phyloP scores from a whole-genome alignment of 495 filamentous ascomycete genomes.

The Neurospora pannonica region DNA sequence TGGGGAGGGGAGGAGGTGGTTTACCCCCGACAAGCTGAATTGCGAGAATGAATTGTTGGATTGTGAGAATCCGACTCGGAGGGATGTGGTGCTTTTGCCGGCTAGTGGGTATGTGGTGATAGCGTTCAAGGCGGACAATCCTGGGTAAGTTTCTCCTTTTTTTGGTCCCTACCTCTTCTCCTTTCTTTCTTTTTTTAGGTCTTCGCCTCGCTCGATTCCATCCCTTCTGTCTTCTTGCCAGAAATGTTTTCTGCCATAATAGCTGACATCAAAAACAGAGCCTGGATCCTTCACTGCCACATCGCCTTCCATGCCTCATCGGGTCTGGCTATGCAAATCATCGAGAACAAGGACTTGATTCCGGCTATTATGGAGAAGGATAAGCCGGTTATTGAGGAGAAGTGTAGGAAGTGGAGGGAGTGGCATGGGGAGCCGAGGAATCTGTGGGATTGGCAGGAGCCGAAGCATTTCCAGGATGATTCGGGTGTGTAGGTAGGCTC shows the following conservation, averaged over 20 bases:
- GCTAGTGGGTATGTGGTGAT: conserved; percentile 21
- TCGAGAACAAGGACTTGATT: conserved; percentile 28
- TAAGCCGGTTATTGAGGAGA: conserved; percentile 10
- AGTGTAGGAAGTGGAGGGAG: conserved; percentile 25
- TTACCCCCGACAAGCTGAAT: background rate
- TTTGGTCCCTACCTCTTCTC: background rate
- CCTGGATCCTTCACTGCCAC: conserved; percentile 32
- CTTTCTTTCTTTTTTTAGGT: background rate
- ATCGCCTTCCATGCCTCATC: conserved; percentile 37
- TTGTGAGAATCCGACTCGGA: conserved; percentile 16
- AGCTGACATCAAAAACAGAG: conserved; percentile 6
- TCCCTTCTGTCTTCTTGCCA: too few relatives aligned
- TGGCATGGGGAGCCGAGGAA: conserved; percentile 13
- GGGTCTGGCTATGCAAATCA: conserved; percentile 33
- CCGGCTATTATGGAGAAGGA: conserved; percentile 13
- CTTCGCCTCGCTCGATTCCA: too few relatives aligned
- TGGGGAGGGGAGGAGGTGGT: background rate
- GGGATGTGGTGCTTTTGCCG: conserved; percentile 26
- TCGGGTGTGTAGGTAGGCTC: conserved; percentile 20
- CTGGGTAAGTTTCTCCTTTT: conserved; percentile 13
- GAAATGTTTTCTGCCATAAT: too few relatives aligned
- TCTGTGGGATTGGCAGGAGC: conserved; percentile 6
- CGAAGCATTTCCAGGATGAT: conserved; percentile 18
- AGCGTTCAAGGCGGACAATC: conserved; percentile 31
- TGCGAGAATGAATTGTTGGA: conserved; percentile 7